Conservation (phyloP, 805 yeast genomes). For the Zygotorulaspora florentina region DNA sequence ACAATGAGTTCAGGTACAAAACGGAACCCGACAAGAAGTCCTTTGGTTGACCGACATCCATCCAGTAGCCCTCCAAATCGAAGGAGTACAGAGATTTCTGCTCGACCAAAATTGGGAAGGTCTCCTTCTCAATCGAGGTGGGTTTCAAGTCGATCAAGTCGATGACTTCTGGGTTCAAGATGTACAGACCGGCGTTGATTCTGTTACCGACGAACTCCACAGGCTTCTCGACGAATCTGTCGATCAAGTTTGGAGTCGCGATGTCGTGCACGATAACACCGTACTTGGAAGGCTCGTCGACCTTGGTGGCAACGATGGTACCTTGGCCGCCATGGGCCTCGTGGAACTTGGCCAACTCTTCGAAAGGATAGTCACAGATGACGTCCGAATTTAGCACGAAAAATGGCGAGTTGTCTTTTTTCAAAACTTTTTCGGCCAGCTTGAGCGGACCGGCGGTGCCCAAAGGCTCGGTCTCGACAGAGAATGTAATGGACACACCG, state of each 20-base stretch:
- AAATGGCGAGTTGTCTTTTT: conserved; percentile 94
- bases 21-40: conserved; percentile 96
- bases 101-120: conserved; percentile 95
- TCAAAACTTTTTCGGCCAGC: conserved; percentile 89
- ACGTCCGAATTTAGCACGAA: conserved; percentile 98
- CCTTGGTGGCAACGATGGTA: conserved; percentile 98
- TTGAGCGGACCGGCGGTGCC: conserved; percentile 99
- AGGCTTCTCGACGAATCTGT: conserved; percentile 98
- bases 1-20: conserved; percentile 79
- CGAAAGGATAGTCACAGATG: conserved; percentile 97
- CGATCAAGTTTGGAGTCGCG: conserved; percentile 91
- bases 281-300: conserved; percentile 98
- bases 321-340: conserved; percentile 94
- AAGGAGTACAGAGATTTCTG: conserved; percentile 85
- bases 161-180: conserved; percentile 94
- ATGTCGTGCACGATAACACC: conserved; percentile 99
- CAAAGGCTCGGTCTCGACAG: conserved; percentile 98
- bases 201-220: conserved; percentile 99
- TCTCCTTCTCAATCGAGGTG: conserved; percentile 98
- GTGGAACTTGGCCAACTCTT: conserved; percentile 90
- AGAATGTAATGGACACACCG: conserved; percentile 92
- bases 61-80: conserved; percentile 99
- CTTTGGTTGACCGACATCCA: conserved; percentile 99
- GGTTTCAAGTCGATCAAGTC: conserved; percentile 97
- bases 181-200: conserved; percentile 98